Conservation (phyloP, 306 rosid species). For the Cicer arietinum region DNA sequence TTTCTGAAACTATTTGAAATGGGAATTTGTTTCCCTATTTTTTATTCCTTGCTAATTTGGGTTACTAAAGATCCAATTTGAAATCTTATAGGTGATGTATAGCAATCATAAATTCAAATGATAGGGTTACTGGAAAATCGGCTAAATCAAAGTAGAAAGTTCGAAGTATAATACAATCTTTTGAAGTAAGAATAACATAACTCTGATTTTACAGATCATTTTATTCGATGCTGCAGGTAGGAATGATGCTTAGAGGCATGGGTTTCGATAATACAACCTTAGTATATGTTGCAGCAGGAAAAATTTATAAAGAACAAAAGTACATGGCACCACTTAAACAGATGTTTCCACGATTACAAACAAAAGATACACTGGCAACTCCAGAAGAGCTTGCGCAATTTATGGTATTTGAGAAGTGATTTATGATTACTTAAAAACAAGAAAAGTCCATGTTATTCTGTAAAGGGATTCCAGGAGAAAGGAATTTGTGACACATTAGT, state of each 20-base stretch:
- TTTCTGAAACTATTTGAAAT: background rate
- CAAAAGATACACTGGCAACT: conserved; percentile 79
- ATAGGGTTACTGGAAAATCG: conserved; percentile 2
- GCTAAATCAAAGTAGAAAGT: conserved; percentile 10
- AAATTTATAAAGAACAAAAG: conserved; percentile 80
- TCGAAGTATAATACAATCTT: conserved; percentile 1
- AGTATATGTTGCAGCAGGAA: conserved; percentile 91
- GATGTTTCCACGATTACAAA: conserved; percentile 92
- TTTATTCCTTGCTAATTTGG: conserved; percentile 6
- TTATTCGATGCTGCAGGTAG: conserved; percentile 65
- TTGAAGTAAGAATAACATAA: conserved; percentile 8
- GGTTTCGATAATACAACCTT: conserved; percentile 89
- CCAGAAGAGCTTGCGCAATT: conserved; percentile 86
- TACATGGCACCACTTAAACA: conserved; percentile 93
- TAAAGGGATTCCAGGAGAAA: conserved; percentile 9
- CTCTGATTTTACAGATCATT: conserved; percentile 33
- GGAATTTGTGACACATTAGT: conserved; percentile 31
- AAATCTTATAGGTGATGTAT: conserved; percentile 11
- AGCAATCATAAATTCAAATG: conserved; percentile 26
- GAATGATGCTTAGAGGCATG: conserved; percentile 99
- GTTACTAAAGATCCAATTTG: background rate
- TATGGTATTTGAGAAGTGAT: conserved; percentile 59
- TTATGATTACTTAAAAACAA: conserved; percentile 28
- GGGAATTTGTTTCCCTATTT: background rate
- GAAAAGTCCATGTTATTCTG: conserved; percentile 40